Base-by-base conservation (phyloP, 139 green algal genomes). In the Tetratostichococcus sp. region DNA sequence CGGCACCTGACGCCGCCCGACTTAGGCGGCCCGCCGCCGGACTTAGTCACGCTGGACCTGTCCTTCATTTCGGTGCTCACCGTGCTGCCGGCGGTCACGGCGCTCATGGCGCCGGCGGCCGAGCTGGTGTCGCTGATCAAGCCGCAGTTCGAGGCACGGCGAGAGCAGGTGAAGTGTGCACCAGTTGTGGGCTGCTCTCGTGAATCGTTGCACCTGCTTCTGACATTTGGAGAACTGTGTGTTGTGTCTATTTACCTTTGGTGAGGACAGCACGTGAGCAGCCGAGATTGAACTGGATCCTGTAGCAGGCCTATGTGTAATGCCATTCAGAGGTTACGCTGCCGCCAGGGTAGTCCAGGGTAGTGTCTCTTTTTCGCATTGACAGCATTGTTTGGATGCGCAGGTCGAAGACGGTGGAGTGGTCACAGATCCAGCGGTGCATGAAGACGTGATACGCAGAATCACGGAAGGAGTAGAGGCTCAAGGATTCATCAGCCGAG, bases 81-180 rank as follows among this genome's bases (percentile, higher is more conserved):
- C 81, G 92, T 95, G 23, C 74, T 92, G 65, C 83, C 84, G 17
- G 85, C 86, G 28, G 83, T 96, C 25, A 62, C 30, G 28, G 76
- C 79, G 31, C 58, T 96, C 33, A 58, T 91, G 58, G 75, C 79
- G 4, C 82, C 85, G 2, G 65, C 57, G 3, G 89, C 80, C 0
- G 75, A 91, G 39, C 74, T 98, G 32, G 75, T 99, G 23, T 80
- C 94, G 42, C 90, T 99, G 17, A 93, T 99, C 73, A 99, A 99
- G 82, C 95, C 95, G 1, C 95, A 99, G 85, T 99, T 99, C 79
- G 95, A 99, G 84, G 95, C 93, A n/a, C 86, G 89, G 4, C 81
- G 80, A 0, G 69, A 66, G 30, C 62, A 90, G 74, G 85, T 86
- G 34, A 35, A 19, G 6, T 28, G 31, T 50, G 11, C 26, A 21